Base-by-base conservation (phyloP, 176 grass and related monocot species). In the Carex cristatella region DNA sequence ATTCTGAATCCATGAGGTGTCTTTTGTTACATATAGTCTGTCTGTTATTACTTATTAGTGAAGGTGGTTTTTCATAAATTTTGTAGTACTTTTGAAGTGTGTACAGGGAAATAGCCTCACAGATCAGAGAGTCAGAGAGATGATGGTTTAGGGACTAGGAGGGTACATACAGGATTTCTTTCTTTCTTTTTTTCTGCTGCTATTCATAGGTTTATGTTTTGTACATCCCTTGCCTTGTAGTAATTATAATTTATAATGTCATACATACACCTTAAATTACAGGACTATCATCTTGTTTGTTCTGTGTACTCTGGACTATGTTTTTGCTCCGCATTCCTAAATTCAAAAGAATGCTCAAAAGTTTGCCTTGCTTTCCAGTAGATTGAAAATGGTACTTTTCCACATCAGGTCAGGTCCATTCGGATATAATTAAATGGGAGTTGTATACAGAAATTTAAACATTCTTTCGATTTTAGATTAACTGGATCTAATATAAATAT, bases 191-290 rank as follows among this genome's bases (percentile, higher is more conserved):
- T 9, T 48, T 8, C 31, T 37, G 16, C 38, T 65, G 79, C 42
- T 82, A 46, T 37, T 48, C 40, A 64, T 42, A 64, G 61, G 60
- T 82, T 82, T 19, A 14, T 30, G 18, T 65, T 81, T 65, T 82
- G 79, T 65, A 82, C 32, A 82, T 49, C 32, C 58, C 59, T 65
- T 82, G 79, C 58, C 59, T 65, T 82, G 79, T 82, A 82, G 40
- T 65, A 65, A 65, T 54, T 35, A 65, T 76, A 76, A 23, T 35
- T 1, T 35, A 23, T 23, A 23, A 23, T 4, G 10, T 53, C 48
- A 54, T 76, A 62, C 60, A 81, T 81, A 27, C 14, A 33, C 13
- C 76, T 79, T 82, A 11, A 11, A 59, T 63, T 65, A 65, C 16
- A 65, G 16, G 38, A 82, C 65, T 8, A 81, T 13, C 40, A 51